Evolutionary conservation across 2,329 filamentous ascomycete species (phyloP), one percentile per base, ranked within the genome.

Genomic region (Didymella lethalis): DNA sequence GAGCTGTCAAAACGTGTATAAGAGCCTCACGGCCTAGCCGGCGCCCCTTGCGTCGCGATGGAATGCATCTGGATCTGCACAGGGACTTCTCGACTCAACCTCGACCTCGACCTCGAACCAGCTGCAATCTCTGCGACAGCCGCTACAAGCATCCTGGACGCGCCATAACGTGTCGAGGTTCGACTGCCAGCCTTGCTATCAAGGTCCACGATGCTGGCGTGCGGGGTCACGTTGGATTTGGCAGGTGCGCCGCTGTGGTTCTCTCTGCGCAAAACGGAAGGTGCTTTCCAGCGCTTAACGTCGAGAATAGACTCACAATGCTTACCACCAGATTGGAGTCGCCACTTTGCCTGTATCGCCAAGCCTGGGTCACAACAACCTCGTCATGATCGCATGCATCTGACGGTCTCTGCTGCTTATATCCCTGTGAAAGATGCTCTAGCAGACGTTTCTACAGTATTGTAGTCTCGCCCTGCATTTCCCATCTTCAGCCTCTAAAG

Each of bases 31-130:
- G 38, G 49, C 50, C 51, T 50, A 18, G 50, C 47, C 28, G n/a
- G 46, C 50, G 46, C 46, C 50, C 56, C 56, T 59, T 59, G 56
- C 55, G 55, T 29, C 43, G 47, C 41, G 18, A 28, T 59, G 46
- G 50, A 50, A 47, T 50, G 56, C 50, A 45, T 41, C 50, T 54
- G 56, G 56, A 59, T 54, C 47, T 54, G 56, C 56, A 31, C 56
- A 59, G 50, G 56, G 50, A 46, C 28, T 40, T 49, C 40, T 40
- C 34, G 36, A 40, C 43, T 51, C 40, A 32, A 43, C 28, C 56
- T 51, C 43, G 40, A 25, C 46, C 36, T 20, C 43, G 20, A 23
- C 38, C 20, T 47, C 48, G 54, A 50, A 26, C 36, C 23, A 45
- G 31, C 32, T 31, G 44, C 48, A 49, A 40, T 54, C 23, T 45